Evolutionary conservation across 2,329 filamentous ascomycete species (phyloP).

Genomic region (Chaetoscypha palmicola): DNA sequence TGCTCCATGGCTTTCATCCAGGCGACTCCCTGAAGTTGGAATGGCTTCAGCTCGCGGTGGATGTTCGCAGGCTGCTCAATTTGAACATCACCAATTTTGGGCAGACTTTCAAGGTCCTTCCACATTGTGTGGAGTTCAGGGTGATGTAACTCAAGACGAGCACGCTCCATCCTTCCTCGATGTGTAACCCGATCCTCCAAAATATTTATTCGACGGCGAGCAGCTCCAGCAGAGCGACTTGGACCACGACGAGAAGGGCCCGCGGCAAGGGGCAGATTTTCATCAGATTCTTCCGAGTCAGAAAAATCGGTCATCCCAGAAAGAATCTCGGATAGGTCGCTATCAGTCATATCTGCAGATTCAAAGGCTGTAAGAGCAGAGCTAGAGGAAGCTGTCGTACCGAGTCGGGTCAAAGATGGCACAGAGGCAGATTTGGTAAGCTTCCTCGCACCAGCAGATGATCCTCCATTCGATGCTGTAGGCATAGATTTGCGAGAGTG

Average conservation of each 20-base stretch:
- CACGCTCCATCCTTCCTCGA: constrained; percentile 44
- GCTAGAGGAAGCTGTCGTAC: constrained; percentile 12
- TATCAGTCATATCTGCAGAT: constrained; percentile 5
- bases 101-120: constrained; percentile 62
- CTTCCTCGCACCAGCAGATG: too few relatives aligned
- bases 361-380: constrained; percentile 11
- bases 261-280: not conserved
- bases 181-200: constrained; percentile 31
- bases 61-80: constrained; percentile 72
- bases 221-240: constrained; percentile 1
- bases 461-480: too few relatives aligned
- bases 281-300: constrained; percentile 1
- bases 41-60: constrained; percentile 77
- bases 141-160: constrained; percentile 66
- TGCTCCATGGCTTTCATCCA: constrained; percentile 94
- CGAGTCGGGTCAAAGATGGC: constrained; percentile 11
- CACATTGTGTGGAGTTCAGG: constrained; percentile 81
- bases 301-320: constrained; percentile 1
- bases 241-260: not conserved
- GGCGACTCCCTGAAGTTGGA: constrained; percentile 85
- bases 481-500: not conserved
- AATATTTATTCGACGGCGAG: constrained; percentile 11
- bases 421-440: too few relatives aligned
- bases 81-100: constrained; percentile 55
- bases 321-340: constrained; percentile 12